Evolutionary conservation across 129 eudicot genomes (phyloP), one percentile per base, ranked within the genome.

Genomic region (Apium graveolens): DNA sequence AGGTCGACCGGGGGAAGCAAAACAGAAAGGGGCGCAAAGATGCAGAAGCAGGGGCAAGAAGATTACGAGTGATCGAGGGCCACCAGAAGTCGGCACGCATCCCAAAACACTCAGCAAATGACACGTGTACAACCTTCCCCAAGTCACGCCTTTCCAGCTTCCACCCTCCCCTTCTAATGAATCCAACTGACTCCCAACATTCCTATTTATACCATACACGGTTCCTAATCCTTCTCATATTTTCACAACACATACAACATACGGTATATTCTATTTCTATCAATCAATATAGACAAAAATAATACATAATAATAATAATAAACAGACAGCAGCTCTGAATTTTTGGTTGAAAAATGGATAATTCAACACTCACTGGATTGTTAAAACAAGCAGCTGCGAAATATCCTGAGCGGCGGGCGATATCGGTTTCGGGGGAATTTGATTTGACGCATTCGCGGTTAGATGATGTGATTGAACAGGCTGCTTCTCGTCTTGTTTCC

Each of bases 401-500:
- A 62, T 92, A 86, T 83, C 90, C 99, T 41, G 48, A 85, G 66
- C 96, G 91, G 39, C 96, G 94, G 5, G 99, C 99, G 0, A 10
- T 95, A 17, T 88, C 96, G 24, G 91, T 87, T 41, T 88, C 97
- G 62, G 97, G 96, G 31, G 84, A 92, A 39, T 85, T 91, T 71
- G 91, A 91, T 70, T 76, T 92, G 70, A 83, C 94, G 0, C 90
- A 92, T 76, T 79, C 91, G 31, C 90, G 86, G 18, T 91, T 95
- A 37, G 29, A 90, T 68, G 83, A 83, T 0, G 83, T 91, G 24
- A 76, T 95, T 79, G 84, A 88, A 2, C 85, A 80, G 16, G 94
- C 96, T 45, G 96, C 96, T 51, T 80, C 88, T 2, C 84, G 79
- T 2, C 96, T 95, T 68, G 66, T 88, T 5, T 73, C 92, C 65